phyloP scores from a whole-genome alignment of 2,329 filamentous ascomycete genomes.

The Pyrenochaeta sp. region DNA sequence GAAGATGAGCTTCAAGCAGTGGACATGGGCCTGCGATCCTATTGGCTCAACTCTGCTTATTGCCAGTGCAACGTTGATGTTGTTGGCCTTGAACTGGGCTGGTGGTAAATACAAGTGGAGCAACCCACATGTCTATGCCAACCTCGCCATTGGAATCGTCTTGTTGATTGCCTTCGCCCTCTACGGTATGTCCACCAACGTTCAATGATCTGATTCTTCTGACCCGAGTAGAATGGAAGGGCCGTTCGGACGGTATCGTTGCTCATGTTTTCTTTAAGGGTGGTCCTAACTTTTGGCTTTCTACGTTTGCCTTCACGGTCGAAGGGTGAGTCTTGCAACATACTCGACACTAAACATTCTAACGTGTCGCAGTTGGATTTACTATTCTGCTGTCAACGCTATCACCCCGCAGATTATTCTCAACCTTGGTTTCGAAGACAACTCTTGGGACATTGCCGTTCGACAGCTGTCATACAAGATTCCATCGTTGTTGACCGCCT shows the following conservation, averaged over 20 bases:
- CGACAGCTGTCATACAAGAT: constrained; percentile 39
- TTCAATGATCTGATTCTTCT: accelerated
- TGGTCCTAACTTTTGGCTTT: constrained; percentile 63
- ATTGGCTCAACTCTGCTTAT: constrained; percentile 37
- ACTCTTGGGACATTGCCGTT: constrained; percentile 39
- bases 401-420: constrained; percentile 42
- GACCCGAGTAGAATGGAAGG: constrained; percentile 60
- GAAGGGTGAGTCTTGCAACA: constrained; percentile 53
- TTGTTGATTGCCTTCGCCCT: constrained; percentile 35
- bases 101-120: constrained; percentile 36
- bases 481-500: constrained; percentile 26
- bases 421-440: constrained; percentile 39
- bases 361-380: constrained; percentile 55
- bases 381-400: constrained; percentile 48
- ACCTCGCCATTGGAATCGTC: constrained; percentile 28
- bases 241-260: constrained; percentile 61
- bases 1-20: constrained; percentile 32
- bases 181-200: constrained; percentile 26
- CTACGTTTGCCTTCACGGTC: constrained; percentile 63
- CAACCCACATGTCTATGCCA: constrained; percentile 33
- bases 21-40: constrained; percentile 40
- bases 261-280: constrained; percentile 64
- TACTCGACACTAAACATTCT: not conserved
- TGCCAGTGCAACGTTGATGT: constrained; percentile 32
- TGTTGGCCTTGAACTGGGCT: constrained; percentile 41